Evolutionary conservation across 2,329 filamentous ascomycete species (phyloP).

Genomic region (Ciborinia camelliae): DNA sequence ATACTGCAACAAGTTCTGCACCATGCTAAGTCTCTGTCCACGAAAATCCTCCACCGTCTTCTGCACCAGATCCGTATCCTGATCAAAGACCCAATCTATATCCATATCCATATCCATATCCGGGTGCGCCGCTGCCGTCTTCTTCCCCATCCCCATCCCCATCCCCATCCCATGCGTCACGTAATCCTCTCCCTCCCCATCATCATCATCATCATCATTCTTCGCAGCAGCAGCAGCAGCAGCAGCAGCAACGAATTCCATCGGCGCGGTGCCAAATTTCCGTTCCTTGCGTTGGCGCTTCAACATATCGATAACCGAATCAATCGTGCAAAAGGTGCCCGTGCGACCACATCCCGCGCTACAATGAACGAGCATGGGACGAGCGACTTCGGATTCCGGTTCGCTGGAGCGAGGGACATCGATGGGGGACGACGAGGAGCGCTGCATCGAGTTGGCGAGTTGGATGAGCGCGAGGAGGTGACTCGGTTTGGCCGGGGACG

Average conservation of each 20-base stretch:
- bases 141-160: too few species aligned
- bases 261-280: conserved; percentile 39
- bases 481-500: conserved; percentile 81
- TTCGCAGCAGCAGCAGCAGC: too few species aligned
- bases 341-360: conserved; percentile 94
- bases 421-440: conserved; percentile 39
- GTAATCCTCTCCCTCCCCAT: too few species aligned
- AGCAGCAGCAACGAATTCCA: conserved; percentile 44
- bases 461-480: conserved; percentile 89
- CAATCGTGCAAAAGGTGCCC: conserved; percentile 93
- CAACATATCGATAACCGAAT: conserved; percentile 93
- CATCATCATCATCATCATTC: too few species aligned
- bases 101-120: conserved; percentile 21
- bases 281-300: conserved; percentile 67
- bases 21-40: conserved; percentile 87
- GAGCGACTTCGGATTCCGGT: conserved; percentile 52
- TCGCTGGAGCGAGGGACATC: conserved; percentile 49
- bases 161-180: too few species aligned
- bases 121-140: too few species aligned
- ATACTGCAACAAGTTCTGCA: conserved; percentile 89
- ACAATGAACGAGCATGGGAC: conserved; percentile 89
- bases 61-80: conserved; percentile 74
- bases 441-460: conserved; percentile 74
- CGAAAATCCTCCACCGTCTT: conserved; percentile 90
- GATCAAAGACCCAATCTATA: conserved; percentile 66